Conservation (phyloP, 805 yeast species). For the Kodamaea hsintzibuensis region DNA sequence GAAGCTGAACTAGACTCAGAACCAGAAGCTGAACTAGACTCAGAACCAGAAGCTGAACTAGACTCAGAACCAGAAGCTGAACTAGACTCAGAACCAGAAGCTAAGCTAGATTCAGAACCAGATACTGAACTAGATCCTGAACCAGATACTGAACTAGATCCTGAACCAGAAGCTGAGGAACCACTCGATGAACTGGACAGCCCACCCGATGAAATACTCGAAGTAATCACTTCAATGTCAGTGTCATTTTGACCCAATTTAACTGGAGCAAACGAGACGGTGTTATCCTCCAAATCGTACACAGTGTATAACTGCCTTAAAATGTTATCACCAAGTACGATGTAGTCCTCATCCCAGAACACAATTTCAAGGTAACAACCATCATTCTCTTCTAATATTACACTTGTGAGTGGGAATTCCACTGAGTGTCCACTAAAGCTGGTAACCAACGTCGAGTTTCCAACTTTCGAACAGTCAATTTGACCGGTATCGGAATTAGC, state of each 20-base stretch:
- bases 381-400: not conserved
- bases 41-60: not conserved
- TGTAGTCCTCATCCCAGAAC: slow-evolving; percentile 14
- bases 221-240: slow-evolving; percentile 27
- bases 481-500: not conserved
- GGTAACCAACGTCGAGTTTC: not conserved
- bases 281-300: slow-evolving; percentile 25
- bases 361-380: slow-evolving; percentile 21
- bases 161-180: slow-evolving; percentile 40
- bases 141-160: slow-evolving; percentile 25
- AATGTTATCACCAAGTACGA: slow-evolving; percentile 34
- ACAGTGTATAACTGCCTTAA: slow-evolving; percentile 27
- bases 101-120: not conserved
- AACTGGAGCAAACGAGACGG: slow-evolving; percentile 26
- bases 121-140: not conserved
- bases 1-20: not conserved
- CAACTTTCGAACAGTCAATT: not conserved
- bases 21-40: not conserved
- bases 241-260: slow-evolving; percentile 17
- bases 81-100: not conserved
- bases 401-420: slow-evolving; percentile 15
- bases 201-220: slow-evolving; percentile 45
- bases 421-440: not conserved
- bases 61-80: not conserved
- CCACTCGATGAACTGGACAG: too few relatives aligned